Conservation (phyloP, 352 stramenopile species). For the Phytophthora syringae region DNA sequence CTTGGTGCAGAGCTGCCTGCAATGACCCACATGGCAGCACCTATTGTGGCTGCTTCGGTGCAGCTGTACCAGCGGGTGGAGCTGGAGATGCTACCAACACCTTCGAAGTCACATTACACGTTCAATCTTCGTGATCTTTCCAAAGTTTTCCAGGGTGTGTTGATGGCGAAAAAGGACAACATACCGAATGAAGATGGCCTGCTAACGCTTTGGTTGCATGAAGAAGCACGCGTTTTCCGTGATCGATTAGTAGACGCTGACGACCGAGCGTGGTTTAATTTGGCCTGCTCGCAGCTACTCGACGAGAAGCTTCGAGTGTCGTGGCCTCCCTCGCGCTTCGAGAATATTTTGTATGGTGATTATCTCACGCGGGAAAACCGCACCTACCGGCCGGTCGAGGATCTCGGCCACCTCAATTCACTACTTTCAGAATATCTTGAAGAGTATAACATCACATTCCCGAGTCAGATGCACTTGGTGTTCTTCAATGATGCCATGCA, state of each 20-base stretch:
- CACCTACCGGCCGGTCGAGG: constrained; percentile 74
- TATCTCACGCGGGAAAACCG: constrained; percentile 87
- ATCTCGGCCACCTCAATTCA: constrained; percentile 69
- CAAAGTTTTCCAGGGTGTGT: constrained; percentile 93
- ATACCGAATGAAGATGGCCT: constrained; percentile 73
- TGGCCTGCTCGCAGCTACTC: constrained; percentile 72
- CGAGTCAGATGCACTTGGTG: constrained; percentile 94
- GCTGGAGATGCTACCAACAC: constrained; percentile 90
- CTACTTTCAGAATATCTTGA: constrained; percentile 93
- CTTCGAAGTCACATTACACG: constrained; percentile 93
- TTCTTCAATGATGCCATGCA: constrained; percentile 96
- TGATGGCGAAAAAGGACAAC: constrained; percentile 92
- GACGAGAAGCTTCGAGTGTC: constrained; percentile 69
- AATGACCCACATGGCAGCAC: constrained; percentile 70
- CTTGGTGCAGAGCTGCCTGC: constrained; percentile 69
- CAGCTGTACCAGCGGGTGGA: constrained; percentile 90
- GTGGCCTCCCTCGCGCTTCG: constrained; percentile 71
- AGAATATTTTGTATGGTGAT: constrained; percentile 91
- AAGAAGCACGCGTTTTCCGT: constrained; percentile 92
- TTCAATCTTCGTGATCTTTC: constrained; percentile 95
- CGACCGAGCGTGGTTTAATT: constrained; percentile 91
- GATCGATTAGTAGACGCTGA: constrained; percentile 90
- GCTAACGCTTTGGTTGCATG: constrained; percentile 92
- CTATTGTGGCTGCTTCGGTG: constrained; percentile 90
- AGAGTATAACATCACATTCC: constrained; percentile 95